Base-by-base conservation (phyloP, 2,329 filamentous ascomycete species). In the Ceratocystiopsis minuta region DNA sequence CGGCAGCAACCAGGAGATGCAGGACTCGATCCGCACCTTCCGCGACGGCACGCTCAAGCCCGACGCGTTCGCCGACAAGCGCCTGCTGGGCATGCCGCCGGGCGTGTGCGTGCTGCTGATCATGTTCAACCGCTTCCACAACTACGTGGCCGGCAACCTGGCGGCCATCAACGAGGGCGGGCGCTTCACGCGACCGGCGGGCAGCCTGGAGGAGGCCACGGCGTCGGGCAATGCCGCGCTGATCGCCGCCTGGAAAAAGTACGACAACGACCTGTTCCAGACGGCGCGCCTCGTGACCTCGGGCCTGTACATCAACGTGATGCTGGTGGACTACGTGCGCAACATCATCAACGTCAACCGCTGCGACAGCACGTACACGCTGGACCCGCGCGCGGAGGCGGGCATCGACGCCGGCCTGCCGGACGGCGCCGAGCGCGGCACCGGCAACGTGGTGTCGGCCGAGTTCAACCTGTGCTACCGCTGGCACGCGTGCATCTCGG, bases 381-480 rank as follows among this genome's bases (percentile, higher is more conserved):
- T 92, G 28, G 82, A 90, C 51, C 84, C 83, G 1, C 70, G 84
- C 18, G 69, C 73, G 13, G 73, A 80, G 50, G 80, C 78, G 57
- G 75, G 70, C 34, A 67, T 67, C 1, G 58, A 65, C 3, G 62
- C 57, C 0, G 67, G 65, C 48, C 76, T 66, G 10, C 65, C 66
- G 31, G 57, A 69, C 2, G 70, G 72, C 1, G 72, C 79, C 0
- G 74, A 81, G 37, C 68, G 75, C 18, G 85, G 82, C 36, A 73
- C 80, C 0, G 85, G 85, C 40, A 92, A 90, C 52, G 76, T 80
- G 49, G 82, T 88, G 6, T 88, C 82, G 0, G 82, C 80, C 4
- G 85, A 93, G 61, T 93, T 93, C 66, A 92, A 90, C 54, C 67
- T 93, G 11, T 80, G 81, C 50, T 92, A 93, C 57, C 70, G 84